These are phyloP conservation scores for Diaporthe helianthi DNA, from an alignment of 2,329 filamentous ascomycete species.

Conservation along the genomic window DNA sequence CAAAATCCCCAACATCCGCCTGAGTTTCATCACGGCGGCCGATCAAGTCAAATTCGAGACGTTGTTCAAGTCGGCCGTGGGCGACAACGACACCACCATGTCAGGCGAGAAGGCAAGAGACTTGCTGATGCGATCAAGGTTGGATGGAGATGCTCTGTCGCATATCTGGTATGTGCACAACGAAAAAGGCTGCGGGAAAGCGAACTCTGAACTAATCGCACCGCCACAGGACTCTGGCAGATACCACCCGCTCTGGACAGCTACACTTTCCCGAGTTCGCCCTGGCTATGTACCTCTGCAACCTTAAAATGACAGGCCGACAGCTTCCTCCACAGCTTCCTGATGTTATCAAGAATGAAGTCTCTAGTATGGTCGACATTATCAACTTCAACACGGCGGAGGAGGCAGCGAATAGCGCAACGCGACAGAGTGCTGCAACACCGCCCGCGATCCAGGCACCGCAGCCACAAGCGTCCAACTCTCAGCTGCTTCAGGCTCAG, in stretches of 20 bases:
- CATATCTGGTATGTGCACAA: constrained; percentile 78
- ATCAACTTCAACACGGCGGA: constrained; percentile 94
- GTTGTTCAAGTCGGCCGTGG: constrained; percentile 93
- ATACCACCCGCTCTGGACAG: constrained; percentile 95
- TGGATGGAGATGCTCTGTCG: constrained; percentile 85
- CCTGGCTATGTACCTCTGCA: constrained; percentile 97
- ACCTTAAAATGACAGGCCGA: constrained; percentile 88
- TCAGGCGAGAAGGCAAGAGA: constrained; percentile 93
- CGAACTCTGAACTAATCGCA: constrained; percentile 4
- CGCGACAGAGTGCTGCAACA: constrained; percentile 57
- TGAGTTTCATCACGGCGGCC: constrained; percentile 94
- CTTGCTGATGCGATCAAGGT: constrained; percentile 83
- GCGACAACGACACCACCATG: constrained; percentile 82
- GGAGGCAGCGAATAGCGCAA: constrained; percentile 59
- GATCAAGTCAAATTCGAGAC: constrained; percentile 98
- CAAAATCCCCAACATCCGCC: constrained; percentile 90
- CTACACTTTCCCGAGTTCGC: constrained; percentile 98
- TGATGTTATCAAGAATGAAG: constrained; percentile 91
- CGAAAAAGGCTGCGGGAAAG: background rate
- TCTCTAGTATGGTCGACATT: constrained; percentile 99
- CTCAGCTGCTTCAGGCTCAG: constrained; percentile 68
- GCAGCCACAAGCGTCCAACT: constrained; percentile 76
- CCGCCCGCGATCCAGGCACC: constrained; percentile 70
- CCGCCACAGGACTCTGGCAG: constrained; percentile 78
- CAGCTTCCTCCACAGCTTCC: constrained; percentile 77